These are phyloP conservation scores for Gardenia jasminoides DNA, from an alignment of 257 asterid genomes.

Conservation along the genomic window DNA sequence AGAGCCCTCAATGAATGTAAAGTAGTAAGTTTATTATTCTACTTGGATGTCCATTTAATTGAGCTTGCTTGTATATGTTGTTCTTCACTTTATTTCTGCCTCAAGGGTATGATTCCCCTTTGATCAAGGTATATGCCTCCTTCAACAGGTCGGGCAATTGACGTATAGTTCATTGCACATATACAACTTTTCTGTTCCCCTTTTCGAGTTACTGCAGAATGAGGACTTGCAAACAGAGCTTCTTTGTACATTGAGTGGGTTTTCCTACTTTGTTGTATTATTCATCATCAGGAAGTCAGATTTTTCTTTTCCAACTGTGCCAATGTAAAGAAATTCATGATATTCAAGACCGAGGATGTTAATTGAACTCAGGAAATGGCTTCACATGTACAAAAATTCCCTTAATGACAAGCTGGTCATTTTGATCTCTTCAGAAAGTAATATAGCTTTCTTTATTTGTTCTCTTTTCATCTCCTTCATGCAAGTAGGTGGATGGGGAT, in stretches of 20 bases:
- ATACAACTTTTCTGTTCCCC: constrained; percentile 1
- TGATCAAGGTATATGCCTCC: not conserved
- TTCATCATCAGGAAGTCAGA: not conserved
- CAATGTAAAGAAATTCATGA: not conserved
- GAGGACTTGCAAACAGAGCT: not conserved
- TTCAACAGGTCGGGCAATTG: constrained; percentile 15
- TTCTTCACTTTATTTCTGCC: not conserved
- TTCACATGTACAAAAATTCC: not conserved
- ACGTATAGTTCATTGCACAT: not conserved
- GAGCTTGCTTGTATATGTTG: not conserved
- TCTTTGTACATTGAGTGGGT: not conserved
- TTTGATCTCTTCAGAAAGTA: not conserved
- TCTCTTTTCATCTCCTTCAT: not conserved
- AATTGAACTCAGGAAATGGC: not conserved
- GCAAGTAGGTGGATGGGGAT: not conserved
- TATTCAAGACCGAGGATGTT: not conserved
- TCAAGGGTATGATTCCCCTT: not conserved
- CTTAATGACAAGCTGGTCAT: not conserved
- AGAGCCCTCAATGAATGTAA: constrained; percentile 4
- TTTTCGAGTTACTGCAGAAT: not conserved
- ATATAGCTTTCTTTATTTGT: not conserved
- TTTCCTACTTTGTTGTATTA: not conserved
- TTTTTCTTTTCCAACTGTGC: not conserved
- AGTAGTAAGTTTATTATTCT: constrained; percentile 23
- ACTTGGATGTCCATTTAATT: not conserved